Evolutionary conservation across 371 early-diverging fungal species (phyloP), one percentile per base, ranked within the genome.

Genomic region (Gilbertella persicaria): DNA sequence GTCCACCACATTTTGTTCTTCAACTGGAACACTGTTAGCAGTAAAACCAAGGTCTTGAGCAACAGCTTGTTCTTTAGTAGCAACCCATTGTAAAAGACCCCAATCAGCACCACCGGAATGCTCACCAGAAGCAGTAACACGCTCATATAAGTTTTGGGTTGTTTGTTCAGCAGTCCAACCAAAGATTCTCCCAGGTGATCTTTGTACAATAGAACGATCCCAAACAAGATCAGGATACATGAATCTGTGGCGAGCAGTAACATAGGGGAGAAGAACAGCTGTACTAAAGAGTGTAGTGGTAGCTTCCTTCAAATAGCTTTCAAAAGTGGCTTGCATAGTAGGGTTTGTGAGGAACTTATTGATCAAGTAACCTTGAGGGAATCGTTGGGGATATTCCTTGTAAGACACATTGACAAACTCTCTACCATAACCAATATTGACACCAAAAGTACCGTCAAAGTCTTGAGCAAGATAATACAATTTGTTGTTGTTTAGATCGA

Each of bases 391-490:
- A 53, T 45, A 78, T 1, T 62, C 44, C 5, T 47, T 71, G 53
- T 75, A 80, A n/a, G 79, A 66, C 38, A 65, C 50, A 1, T 44
- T 48, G 37, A 66, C 58, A 38, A 70, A 77, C 14, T 37, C 55
- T 5, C 41, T 52, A 5, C 45, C 58, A 40, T 68, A 64, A n/a
- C 47, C 44, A 45, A 79, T 43, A 59, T 80, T 82, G 56, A 82
- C 69, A 62, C 83, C 83, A 52, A 82, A 82, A 40, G 83, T 80
- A 17, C 70, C 83, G 48, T 82, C 83, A 45, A 66, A 82, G 48
- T 82, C 83, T 63, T 82, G 82, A 9, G 38, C 76, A 16, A 82
- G 62, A 39, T 66, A 82, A 48, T 73, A 74, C 57, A 75, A 58
- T 35, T 62, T 69, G 54, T 72, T 62, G 21, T 23, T 23, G 2